phyloP scores from a whole-genome alignment of 768 basidiomycete genomes.

The Candolleomyces efflorescens region DNA sequence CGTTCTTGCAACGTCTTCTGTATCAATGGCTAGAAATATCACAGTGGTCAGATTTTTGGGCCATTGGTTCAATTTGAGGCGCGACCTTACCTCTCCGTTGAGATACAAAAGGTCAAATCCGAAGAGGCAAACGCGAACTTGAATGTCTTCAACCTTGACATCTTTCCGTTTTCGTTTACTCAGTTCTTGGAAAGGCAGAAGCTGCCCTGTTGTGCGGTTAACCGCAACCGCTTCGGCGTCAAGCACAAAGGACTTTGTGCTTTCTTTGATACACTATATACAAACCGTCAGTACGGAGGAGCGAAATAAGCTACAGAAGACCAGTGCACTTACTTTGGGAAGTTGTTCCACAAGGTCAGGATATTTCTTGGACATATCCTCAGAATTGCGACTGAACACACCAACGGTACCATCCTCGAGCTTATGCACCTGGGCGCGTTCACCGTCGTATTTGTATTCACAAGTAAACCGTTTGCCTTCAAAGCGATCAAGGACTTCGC shows the following conservation, averaged over 20 bases:
- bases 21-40: conserved; percentile 66
- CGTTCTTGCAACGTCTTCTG: conserved; percentile 72
- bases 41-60: background rate
- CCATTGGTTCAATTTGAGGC: background rate
- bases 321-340: conserved; percentile 53
- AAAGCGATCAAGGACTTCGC: conserved; percentile 95
- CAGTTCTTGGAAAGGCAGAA: conserved; percentile 98
- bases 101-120: conserved; percentile 96
- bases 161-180: conserved; percentile 95
- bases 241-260: conserved; percentile 86
- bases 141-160: conserved; percentile 96
- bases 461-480: conserved; percentile 95
- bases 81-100: conserved; percentile 82
- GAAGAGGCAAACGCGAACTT: conserved; percentile 93
- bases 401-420: conserved; percentile 76
- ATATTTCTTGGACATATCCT: conserved; percentile 99
- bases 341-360: conserved; percentile 96
- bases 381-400: conserved; percentile 97
- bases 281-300: background rate
- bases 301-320: background rate
- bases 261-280: conserved; percentile 76
- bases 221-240: conserved; percentile 98
- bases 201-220: conserved; percentile 74
- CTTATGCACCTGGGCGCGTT: conserved; percentile 92
- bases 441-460: conserved; percentile 99